Evolutionary conservation across 202 grass and related monocot species (phyloP), one percentile per base, ranked within the genome.

Genomic region (Musa balbisiana): DNA sequence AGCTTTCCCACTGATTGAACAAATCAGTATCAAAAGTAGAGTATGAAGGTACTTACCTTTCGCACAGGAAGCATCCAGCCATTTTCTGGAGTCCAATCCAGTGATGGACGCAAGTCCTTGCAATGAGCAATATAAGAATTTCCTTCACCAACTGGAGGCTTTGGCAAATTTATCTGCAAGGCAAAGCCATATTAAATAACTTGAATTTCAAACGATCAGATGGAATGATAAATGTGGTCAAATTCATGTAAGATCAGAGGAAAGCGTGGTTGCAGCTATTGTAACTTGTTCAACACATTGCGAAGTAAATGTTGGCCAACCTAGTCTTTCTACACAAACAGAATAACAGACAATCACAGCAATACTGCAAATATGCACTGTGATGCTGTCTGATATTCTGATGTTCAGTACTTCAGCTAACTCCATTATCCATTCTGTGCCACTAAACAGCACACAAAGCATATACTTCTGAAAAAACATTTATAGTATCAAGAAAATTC

Each of bases 81-180:
- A 52, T 68, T 76, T 86, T 76, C 62, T 69, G 33, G 71, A 8
- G 80, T 79, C 80, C 84, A 86, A 71, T 82, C 54, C 19, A 86
- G 71, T 63, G 75, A 79, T 26, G 84, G 84, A 25, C 84, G 81
- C 49, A 86, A 74, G 19, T 86, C 80, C n/a, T 58, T 20, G 64
- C 66, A 50, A 69, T 62, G 13, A 59, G 76, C 80, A 53, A n/a
- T 21, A 72, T 82, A 86, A 15, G 73, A 51, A 10, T 22, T 9
- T 2, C 76, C 84, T 82, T 86, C 84, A 51, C 84, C 84, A 64
- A 82, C 21, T 64, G 84, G 84, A 22, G 80, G 76, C 8, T 69
- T 53, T 43, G 76, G 80, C 64, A 86, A 66, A 74, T 82, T 71
- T 74, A 86, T 63, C 85, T 87, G 63, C 14, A 85, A 73, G 55